Percentiles rank a stretch among this genome's conserved stretches.
Evolutionary conservation across 148 eudicot species (phyloP).

Genomic region (Chenopodium berlandieri): DNA sequence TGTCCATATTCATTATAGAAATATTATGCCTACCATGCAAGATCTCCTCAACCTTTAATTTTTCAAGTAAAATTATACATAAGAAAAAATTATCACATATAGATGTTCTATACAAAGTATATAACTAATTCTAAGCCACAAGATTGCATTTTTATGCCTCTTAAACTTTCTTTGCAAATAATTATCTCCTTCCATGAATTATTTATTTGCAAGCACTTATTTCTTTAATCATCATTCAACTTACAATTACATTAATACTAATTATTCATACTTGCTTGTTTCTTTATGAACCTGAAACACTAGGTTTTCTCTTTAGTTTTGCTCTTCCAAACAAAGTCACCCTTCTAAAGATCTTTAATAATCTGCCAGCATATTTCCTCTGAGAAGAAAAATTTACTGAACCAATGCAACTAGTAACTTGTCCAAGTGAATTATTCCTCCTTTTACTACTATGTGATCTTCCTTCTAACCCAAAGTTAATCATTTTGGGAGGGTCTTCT

Average conservation of each 20-base stretch:
- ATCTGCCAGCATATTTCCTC: conserved; percentile 57
- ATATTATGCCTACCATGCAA: too few species aligned
- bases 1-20: too few species aligned
- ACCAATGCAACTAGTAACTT: conserved; percentile 70
- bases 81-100: too few species aligned
- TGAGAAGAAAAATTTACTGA: conserved; percentile 71
- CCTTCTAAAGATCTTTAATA: conserved; percentile 56
- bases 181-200: too few species aligned
- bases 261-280: neutral
- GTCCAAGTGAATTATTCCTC: conserved; percentile 43
- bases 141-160: too few species aligned
- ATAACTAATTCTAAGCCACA: too few species aligned
- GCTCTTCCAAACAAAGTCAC: conserved; percentile 53
- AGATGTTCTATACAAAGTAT: too few species aligned
- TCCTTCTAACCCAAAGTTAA: conserved; percentile 38
- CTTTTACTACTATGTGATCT: conserved; percentile 62
- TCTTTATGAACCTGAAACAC: conserved; percentile 27
- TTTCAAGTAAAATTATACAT: too few species aligned
- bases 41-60: too few species aligned
- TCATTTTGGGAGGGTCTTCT: conserved; percentile 12
- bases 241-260: neutral
- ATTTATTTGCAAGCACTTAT: too few species aligned
- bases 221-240: too few species aligned
- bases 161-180: too few species aligned
- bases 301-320: conserved; percentile 50